phyloP scores from a whole-genome alignment of 2,329 filamentous ascomycete genomes.

The Fusarium oxysporum region DNA sequence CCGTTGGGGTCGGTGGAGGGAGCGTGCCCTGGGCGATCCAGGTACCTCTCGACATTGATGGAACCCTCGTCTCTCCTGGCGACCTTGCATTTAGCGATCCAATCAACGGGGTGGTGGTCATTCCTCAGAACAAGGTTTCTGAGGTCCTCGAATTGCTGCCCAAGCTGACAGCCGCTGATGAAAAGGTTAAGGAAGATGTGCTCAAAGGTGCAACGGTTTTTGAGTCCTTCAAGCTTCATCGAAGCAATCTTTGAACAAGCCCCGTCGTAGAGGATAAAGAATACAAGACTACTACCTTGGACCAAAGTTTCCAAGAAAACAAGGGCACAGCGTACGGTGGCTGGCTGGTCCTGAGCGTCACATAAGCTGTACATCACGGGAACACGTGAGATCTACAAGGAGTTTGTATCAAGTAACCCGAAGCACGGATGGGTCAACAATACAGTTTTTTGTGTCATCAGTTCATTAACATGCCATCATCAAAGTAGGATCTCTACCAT shows the following conservation, averaged over 20 bases:
- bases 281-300: not conserved
- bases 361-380: constrained; percentile 1
- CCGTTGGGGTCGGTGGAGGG: constrained; percentile 67
- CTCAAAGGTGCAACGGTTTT: constrained; percentile 69
- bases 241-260: constrained; percentile 50
- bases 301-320: not conserved
- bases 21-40: constrained; percentile 67
- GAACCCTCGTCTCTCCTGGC: constrained; percentile 60
- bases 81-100: constrained; percentile 79
- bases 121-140: constrained; percentile 70
- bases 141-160: constrained; percentile 72
- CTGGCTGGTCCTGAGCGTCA: constrained; percentile 5
- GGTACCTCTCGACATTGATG: constrained; percentile 58
- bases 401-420: constrained; percentile 21
- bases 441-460: constrained; percentile 49
- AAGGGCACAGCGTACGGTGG: not conserved
- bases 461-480: constrained; percentile 56
- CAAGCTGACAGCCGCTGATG: constrained; percentile 61
- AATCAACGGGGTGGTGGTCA: constrained; percentile 75
- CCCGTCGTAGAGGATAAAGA: not conserved
- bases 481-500: constrained; percentile 44
- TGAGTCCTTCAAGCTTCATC: constrained; percentile 73
- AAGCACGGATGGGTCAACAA: constrained; percentile 22
- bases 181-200: constrained; percentile 74
- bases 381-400: constrained; percentile 16